Evolutionary conservation across 805 yeast genomes (phyloP).

Genomic region (Saccharomyces mikatae): DNA sequence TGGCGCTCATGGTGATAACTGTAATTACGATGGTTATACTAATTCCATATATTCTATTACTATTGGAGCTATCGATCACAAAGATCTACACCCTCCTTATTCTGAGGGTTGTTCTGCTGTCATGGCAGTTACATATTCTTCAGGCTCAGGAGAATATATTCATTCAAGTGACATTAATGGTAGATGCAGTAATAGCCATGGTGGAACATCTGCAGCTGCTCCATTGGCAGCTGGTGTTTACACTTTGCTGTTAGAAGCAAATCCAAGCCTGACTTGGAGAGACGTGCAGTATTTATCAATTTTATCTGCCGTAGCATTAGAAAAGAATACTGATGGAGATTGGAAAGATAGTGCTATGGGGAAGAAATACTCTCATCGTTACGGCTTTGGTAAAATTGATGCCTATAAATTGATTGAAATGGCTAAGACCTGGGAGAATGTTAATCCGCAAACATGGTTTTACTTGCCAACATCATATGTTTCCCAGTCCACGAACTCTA

Average conservation of each 20-base stretch:
- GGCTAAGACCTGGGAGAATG: conserved; percentile 71
- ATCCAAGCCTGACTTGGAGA: conserved; percentile 90
- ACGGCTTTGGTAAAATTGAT: conserved; percentile 89
- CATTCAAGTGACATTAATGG: conserved; percentile 76
- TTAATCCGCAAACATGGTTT: conserved; percentile 88
- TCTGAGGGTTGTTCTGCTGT: conserved; percentile 94
- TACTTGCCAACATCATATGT: conserved; percentile 41
- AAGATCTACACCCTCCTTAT: conserved; percentile 80
- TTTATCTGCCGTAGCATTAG: conserved; percentile 41
- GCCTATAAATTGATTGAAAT: conserved; percentile 63
- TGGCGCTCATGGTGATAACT: conserved; percentile 71
- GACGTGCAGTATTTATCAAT: conserved; percentile 84
- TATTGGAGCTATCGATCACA: conserved; percentile 85
- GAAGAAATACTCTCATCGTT: conserved; percentile 69
- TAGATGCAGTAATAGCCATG: conserved; percentile 67
- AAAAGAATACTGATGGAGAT: conserved; percentile 54
- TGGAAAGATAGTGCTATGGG: conserved; percentile 70
- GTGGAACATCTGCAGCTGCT: conserved; percentile 98
- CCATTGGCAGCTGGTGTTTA: conserved; percentile 97
- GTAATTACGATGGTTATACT: conserved; percentile 96
- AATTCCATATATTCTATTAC: conserved; percentile 92
- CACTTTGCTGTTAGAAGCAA: conserved; percentile 70
- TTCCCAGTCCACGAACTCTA: conserved; percentile 17
- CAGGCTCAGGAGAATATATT: conserved; percentile 84
- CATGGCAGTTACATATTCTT: conserved; percentile 84